These are phyloP conservation scores for Globisporangium takayamanum DNA, from an alignment of 352 stramenopile genomes.

Conservation along the genomic window DNA sequence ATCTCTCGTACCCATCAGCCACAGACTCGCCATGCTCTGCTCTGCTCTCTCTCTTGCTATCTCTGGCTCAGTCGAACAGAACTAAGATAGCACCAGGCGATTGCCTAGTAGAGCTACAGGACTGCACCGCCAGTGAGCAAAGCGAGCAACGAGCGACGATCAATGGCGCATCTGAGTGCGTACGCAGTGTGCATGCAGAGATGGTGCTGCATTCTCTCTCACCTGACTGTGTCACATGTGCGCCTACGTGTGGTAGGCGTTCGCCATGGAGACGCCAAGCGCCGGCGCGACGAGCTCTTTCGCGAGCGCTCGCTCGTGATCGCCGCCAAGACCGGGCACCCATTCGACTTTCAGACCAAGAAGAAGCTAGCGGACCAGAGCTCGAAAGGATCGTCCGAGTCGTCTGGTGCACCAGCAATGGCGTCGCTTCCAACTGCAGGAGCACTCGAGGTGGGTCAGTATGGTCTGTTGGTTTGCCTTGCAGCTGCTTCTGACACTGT, in stretches of 20 bases:
- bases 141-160: background rate
- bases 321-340: slow-evolving; percentile 38
- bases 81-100: background rate
- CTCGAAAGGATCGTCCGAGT: background rate
- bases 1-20: too few species aligned
- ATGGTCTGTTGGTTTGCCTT: slow-evolving; percentile 12
- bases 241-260: slow-evolving; percentile 22
- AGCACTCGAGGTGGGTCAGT: slow-evolving; percentile 1
- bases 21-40: background rate
- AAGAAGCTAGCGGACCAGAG: background rate
- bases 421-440: background rate
- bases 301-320: slow-evolving; percentile 38
- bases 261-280: slow-evolving; percentile 47
- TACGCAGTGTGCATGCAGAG: background rate
- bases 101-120: too few species aligned
- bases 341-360: slow-evolving; percentile 23
- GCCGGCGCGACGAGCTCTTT: slow-evolving; percentile 39
- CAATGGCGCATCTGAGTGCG: slow-evolving; percentile 4
- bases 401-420: background rate
- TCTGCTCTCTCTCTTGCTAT: background rate
- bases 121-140: too few species aligned
- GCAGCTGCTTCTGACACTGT: background rate
- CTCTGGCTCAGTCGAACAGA: too few species aligned
- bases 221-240: too few species aligned
- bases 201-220: too few species aligned